Evolutionary conservation across 305 asterid species (phyloP).

Genomic region (Fraxinus greggii): DNA sequence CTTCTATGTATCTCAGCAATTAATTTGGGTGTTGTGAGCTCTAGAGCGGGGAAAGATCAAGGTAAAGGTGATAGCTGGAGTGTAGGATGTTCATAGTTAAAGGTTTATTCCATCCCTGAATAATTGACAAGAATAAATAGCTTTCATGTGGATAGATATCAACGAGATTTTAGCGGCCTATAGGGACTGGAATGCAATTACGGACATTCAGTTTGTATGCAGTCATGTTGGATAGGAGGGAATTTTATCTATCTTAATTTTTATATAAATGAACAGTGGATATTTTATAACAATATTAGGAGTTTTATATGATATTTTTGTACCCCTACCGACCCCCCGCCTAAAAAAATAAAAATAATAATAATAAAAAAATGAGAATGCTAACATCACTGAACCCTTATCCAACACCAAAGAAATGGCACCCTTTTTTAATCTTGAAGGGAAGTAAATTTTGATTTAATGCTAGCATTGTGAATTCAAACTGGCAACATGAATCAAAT

Average conservation of each 20-base stretch:
- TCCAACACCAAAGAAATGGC: background rate
- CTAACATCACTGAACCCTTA: background rate
- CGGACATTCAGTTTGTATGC: background rate
- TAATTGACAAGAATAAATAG: background rate
- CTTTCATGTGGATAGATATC: background rate
- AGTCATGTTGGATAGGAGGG: background rate
- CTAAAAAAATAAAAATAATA: too few species aligned
- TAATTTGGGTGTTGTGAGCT: background rate
- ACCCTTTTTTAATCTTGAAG: background rate
- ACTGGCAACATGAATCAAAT: background rate
- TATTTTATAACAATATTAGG: background rate
- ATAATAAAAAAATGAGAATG: background rate
- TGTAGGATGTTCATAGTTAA: background rate
- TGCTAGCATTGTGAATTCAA: background rate
- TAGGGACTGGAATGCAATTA: background rate
- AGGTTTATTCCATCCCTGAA: background rate
- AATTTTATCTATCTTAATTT: background rate
- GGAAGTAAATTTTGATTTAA: background rate
- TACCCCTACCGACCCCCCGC: background rate
- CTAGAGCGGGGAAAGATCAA: background rate
- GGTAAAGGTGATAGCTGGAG: background rate
- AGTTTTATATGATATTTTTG: background rate
- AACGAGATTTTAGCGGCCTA: background rate
- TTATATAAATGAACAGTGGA: background rate
- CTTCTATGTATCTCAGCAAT: background rate